A percentile compares a stretch with the other conserved stretches of the same genome.
phyloP scores from a whole-genome alignment of 1,139 yeast genomes.

The Nematodospora anomalae region DNA sequence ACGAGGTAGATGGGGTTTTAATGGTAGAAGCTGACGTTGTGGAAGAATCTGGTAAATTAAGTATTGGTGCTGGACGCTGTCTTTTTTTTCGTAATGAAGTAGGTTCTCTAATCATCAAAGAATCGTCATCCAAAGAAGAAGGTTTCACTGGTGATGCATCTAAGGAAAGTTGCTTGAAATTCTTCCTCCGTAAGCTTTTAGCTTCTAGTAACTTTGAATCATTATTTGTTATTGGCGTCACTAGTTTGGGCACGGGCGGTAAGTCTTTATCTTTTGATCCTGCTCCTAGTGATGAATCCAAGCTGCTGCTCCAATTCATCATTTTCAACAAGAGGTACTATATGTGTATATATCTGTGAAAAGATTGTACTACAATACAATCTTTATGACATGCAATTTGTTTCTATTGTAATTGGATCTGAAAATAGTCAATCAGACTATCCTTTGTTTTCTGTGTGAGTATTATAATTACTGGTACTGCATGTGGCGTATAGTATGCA shows the following conservation, averaged over 20 bases:
- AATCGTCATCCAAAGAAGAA: slow-evolving; percentile 8
- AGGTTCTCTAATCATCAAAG: slow-evolving; percentile 13
- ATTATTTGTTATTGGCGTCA: slow-evolving; percentile 7
- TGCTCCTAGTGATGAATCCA: slow-evolving; percentile 27
- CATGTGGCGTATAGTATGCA: no score
- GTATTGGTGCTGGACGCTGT: slow-evolving; percentile 28
- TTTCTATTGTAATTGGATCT: no score
- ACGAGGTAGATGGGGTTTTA: slow-evolving; percentile 1
- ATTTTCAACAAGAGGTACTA: no score
- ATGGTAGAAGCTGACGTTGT: slow-evolving; percentile 8
- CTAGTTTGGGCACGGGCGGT: slow-evolving; percentile 26
- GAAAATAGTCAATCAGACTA: no score
- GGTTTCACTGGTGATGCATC: slow-evolving; percentile 20
- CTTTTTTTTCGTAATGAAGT: slow-evolving; percentile 18
- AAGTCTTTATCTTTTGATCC: slow-evolving; percentile 37
- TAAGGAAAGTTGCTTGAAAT: slow-evolving; percentile 69
- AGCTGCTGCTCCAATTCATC: slow-evolving; percentile 18
- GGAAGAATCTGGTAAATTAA: slow-evolving; percentile 17
- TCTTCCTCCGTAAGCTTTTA: slow-evolving; percentile 68
- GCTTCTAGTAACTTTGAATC: slow-evolving; percentile 38
- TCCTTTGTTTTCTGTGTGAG: no score
- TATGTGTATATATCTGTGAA: no score
- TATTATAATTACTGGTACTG: no score
- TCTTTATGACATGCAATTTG: no score
- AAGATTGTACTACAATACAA: no score